Conservation (phyloP, 768 basidiomycete genomes). For the Pleurotus citrinopileatus region DNA sequence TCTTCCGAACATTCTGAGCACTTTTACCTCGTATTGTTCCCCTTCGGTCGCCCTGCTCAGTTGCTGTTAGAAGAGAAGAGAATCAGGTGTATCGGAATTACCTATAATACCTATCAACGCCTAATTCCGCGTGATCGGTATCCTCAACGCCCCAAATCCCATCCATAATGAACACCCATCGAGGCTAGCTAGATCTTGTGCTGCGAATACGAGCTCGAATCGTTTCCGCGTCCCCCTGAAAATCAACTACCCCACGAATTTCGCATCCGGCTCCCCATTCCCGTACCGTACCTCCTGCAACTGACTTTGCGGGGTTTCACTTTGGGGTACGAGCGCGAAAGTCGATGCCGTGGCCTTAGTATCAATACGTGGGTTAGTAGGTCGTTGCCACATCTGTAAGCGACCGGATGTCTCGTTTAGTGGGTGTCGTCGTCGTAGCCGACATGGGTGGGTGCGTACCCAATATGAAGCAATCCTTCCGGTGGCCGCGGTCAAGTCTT, state of each 20-base stretch:
- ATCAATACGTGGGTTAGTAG: conserved; percentile 92
- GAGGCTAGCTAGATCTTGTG: conserved; percentile 88
- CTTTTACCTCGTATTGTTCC: too few relatives aligned
- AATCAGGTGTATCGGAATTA: too few relatives aligned
- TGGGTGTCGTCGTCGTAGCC: too few relatives aligned
- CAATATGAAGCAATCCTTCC: conserved; percentile 87
- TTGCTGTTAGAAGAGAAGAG: too few relatives aligned
- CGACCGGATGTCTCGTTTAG: background rate
- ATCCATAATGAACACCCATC: conserved; percentile 72
- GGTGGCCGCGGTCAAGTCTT: conserved; percentile 86
- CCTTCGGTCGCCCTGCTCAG: too few relatives aligned
- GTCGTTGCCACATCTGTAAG: conserved; percentile 83
- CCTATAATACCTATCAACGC: conserved; percentile 89
- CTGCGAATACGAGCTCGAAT: conserved; percentile 68
- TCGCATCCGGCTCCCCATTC: conserved; percentile 21
- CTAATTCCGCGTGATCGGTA: conserved; percentile 95
- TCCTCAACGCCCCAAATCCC: conserved; percentile 85
- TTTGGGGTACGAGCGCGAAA: conserved; percentile 84
- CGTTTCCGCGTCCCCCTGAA: conserved; percentile 59
- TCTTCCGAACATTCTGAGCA: conserved; percentile 43
- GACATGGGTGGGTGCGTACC: conserved; percentile 39
- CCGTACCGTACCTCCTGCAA: conserved; percentile 33
- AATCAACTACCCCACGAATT: conserved; percentile 43
- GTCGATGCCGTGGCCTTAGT: conserved; percentile 81
- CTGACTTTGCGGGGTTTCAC: too few relatives aligned